Conservation (phyloP, 768 basidiomycete species). For the Boletus rubroflammeus region DNA sequence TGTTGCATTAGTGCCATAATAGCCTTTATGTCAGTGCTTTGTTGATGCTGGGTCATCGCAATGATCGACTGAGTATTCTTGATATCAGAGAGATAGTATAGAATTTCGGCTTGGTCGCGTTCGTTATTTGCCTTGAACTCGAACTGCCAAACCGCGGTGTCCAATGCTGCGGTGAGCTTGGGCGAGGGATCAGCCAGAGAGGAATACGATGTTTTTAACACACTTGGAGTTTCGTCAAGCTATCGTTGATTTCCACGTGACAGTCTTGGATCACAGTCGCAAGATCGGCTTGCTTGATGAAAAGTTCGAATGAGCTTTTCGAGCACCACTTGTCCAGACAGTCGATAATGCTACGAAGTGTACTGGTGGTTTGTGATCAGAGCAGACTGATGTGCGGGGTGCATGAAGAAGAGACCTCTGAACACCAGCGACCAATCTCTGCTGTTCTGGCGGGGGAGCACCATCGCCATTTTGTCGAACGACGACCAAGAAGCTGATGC, state of each 20-base stretch:
- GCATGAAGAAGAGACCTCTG: constrained; percentile 24
- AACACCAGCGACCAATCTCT: constrained; percentile 31
- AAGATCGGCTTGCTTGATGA: constrained; percentile 45
- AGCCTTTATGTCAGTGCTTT: constrained; percentile 34
- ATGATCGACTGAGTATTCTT: constrained; percentile 38
- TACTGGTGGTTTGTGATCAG: constrained; percentile 21
- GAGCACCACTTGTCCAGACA: constrained; percentile 46
- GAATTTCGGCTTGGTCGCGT: constrained; percentile 42
- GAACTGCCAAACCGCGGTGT: constrained; percentile 47
- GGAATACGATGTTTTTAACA: background rate
- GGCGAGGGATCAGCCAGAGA: constrained; percentile 3
- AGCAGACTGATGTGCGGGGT: background rate
- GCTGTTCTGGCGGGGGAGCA: constrained; percentile 29
- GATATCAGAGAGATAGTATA: constrained; percentile 43
- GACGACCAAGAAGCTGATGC: constrained; percentile 39
- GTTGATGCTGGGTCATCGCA: constrained; percentile 31
- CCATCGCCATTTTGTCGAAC: constrained; percentile 34
- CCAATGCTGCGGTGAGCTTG: constrained; percentile 45
- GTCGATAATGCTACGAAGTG: constrained; percentile 34
- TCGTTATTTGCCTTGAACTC: constrained; percentile 38
- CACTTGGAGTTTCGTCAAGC: constrained; percentile 48
- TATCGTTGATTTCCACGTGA: constrained; percentile 43
- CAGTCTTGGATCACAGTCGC: constrained; percentile 43
- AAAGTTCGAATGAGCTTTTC: constrained; percentile 38
- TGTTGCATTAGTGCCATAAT: constrained; percentile 52